Conservation (phyloP, 2,329 filamentous ascomycete species). For the Colletotrichum tabaci region DNA sequence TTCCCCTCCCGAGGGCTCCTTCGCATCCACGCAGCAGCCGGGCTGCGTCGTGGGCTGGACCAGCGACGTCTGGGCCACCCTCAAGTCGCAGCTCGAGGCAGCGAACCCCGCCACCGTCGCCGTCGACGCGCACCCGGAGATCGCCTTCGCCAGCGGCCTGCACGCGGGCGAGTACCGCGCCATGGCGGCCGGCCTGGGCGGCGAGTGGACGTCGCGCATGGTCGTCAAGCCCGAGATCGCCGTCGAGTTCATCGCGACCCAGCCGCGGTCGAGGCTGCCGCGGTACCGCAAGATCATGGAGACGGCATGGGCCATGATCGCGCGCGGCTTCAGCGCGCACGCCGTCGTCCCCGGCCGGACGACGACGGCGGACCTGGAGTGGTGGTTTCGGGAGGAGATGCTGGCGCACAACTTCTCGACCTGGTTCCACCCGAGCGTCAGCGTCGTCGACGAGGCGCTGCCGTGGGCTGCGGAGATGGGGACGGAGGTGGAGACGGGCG, state of each 20-base stretch:
- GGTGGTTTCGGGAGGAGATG: constrained; percentile 66
- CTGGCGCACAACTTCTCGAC: constrained; percentile 66
- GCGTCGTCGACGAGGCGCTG: constrained; percentile 53
- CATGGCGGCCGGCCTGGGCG: constrained; percentile 53
- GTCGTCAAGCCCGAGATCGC: constrained; percentile 61
- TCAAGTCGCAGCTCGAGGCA: constrained; percentile 54
- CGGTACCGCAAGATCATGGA: constrained; percentile 64
- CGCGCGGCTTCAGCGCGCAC: constrained; percentile 60
- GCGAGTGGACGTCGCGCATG: constrained; percentile 56
- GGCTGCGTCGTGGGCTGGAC: constrained; percentile 40
- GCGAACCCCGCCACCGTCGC: constrained; percentile 57
- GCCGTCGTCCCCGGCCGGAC: constrained; percentile 60
- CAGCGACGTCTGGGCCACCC: constrained; percentile 56
- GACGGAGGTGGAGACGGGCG: constrained; percentile 1
- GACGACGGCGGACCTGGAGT: constrained; percentile 63
- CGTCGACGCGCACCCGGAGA: constrained; percentile 60
- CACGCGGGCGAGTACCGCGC: constrained; percentile 63
- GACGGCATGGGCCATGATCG: constrained; percentile 66
- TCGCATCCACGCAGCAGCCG: constrained; percentile 53
- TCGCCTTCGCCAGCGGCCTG: constrained; percentile 63
- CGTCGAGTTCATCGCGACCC: constrained; percentile 62
- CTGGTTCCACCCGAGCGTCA: constrained; percentile 66
- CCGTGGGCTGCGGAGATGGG: constrained; percentile 8
- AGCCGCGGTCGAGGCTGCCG: constrained; percentile 55
- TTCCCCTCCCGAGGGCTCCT: constrained; percentile 52